Percentiles rank a stretch among this genome's conserved stretches.
phyloP scores from a whole-genome alignment of 108 stramenopile species.

The Cyclotella choctawhatcheeana region DNA sequence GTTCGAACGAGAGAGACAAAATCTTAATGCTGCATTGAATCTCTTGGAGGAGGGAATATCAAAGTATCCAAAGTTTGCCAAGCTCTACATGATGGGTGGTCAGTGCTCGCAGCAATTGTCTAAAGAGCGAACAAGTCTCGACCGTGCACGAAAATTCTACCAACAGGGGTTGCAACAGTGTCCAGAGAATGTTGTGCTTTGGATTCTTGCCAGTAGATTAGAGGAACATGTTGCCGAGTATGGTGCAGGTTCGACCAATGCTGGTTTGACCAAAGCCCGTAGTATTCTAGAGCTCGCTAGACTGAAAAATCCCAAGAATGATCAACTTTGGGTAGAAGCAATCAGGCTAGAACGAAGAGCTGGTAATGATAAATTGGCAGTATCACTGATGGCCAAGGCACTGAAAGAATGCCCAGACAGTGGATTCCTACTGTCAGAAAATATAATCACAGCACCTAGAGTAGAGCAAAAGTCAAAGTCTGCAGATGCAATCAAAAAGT shows the following conservation, averaged over 20 bases:
- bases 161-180: slow-evolving; percentile 82
- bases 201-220: slow-evolving; percentile 89
- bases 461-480: slow-evolving; percentile 90
- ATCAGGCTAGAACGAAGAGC: slow-evolving; percentile 92
- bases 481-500: slow-evolving; percentile 90
- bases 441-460: slow-evolving; percentile 83
- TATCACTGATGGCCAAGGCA: slow-evolving; percentile 92
- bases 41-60: slow-evolving; percentile 84
- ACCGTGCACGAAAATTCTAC: slow-evolving; percentile 77
- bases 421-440: slow-evolving; percentile 91
- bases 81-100: slow-evolving; percentile 97
- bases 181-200: slow-evolving; percentile 81
- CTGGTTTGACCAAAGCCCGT: slow-evolving; percentile 90
- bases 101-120: slow-evolving; percentile 85
- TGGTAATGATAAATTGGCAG: slow-evolving; percentile 83
- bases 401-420: slow-evolving; percentile 94
- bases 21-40: slow-evolving; percentile 56
- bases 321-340: slow-evolving; percentile 91
- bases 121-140: slow-evolving; percentile 62
- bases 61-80: slow-evolving; percentile 76
- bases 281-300: slow-evolving; percentile 94
- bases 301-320: slow-evolving; percentile 79
- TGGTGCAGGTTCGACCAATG: slow-evolving; percentile 40
- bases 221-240: slow-evolving; percentile 74
- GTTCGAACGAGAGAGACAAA: slow-evolving; percentile 77